Percentiles rank a stretch among this genome's conserved stretches.
These are phyloP conservation scores for Phialemonium atrogriseum DNA, from an alignment of 2,329 filamentous ascomycete species.

Conservation along the genomic window DNA sequence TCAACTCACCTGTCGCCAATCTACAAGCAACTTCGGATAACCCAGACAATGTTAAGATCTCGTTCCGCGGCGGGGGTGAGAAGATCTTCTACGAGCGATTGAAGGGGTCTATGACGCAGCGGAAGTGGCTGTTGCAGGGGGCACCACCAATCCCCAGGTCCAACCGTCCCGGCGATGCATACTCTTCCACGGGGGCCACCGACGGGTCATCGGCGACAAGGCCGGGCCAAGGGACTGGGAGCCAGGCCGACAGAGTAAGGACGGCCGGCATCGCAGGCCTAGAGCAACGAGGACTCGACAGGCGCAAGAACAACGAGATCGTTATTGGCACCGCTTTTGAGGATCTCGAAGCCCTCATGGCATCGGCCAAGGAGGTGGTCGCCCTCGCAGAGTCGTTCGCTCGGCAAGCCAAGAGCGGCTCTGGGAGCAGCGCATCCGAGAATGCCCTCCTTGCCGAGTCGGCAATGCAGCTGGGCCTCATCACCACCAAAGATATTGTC, in stretches of 20 bases:
- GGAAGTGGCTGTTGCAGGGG: slow-evolving; percentile 89
- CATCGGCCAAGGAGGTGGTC: slow-evolving; percentile 92
- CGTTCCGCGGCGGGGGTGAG: slow-evolving; percentile 81
- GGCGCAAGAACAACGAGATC: slow-evolving; percentile 85
- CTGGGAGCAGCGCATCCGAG: slow-evolving; percentile 52
- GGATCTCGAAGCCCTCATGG: slow-evolving; percentile 93
- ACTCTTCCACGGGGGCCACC: slow-evolving; percentile 17
- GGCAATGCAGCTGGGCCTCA: slow-evolving; percentile 72
- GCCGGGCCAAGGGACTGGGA: no score
- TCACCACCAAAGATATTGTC: slow-evolving; percentile 94
- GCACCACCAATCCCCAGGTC: slow-evolving; percentile 78
- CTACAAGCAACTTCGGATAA: slow-evolving; percentile 39
- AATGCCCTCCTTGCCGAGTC: slow-evolving; percentile 72
- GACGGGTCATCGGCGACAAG: slow-evolving; percentile 5
- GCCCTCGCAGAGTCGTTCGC: slow-evolving; percentile 86
- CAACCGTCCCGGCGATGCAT: slow-evolving; percentile 28
- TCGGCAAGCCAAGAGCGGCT: slow-evolving; percentile 50
- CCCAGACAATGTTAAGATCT: slow-evolving; percentile 77
- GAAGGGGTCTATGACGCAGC: slow-evolving; percentile 79
- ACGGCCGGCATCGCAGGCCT: slow-evolving; percentile 86
- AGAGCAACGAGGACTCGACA: slow-evolving; percentile 74
- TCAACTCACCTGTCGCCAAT: slow-evolving; percentile 28
- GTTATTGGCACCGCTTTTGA: slow-evolving; percentile 93
- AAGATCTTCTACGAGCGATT: slow-evolving; percentile 85
- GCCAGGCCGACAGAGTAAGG: slow-evolving; percentile 35